phyloP scores from a whole-genome alignment of 2,329 filamentous ascomycete genomes.

The Neofusicoccum sp. region DNA sequence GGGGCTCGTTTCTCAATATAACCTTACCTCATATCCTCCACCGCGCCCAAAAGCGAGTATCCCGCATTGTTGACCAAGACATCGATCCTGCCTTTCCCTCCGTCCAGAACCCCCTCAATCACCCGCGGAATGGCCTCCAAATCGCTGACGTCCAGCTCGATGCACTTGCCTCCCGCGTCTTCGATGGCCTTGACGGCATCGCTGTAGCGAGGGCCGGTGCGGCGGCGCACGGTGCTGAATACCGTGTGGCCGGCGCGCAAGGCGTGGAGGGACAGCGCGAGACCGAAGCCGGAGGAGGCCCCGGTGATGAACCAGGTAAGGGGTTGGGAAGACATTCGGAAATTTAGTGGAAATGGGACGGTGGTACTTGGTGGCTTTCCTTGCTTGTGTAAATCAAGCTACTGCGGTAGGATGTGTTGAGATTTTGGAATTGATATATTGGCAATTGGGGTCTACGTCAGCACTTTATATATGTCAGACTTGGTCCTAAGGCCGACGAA shows the following conservation, averaged over 20 bases:
- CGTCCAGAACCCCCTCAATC: not conserved
- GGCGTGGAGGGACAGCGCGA: conserved; percentile 21
- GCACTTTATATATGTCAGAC: too few relatives aligned
- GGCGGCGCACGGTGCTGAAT: conserved; percentile 26
- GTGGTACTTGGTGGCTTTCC: too few relatives aligned
- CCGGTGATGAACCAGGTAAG: conserved; percentile 28
- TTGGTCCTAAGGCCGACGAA: too few relatives aligned
- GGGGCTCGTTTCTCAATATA: not conserved
- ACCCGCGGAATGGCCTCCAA: not conserved
- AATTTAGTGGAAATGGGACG: too few relatives aligned
- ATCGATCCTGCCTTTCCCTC: conserved; percentile 21
- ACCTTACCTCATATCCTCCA: conserved; percentile 21
- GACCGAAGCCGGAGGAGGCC: conserved; percentile 27
- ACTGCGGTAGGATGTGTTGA: too few relatives aligned
- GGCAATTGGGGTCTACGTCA: too few relatives aligned
- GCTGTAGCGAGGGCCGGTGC: not conserved
- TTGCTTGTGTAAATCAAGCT: too few relatives aligned
- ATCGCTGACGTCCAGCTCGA: conserved; percentile 21
- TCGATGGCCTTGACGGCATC: not conserved
- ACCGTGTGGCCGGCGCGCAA: conserved; percentile 24
- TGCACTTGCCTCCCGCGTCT: conserved; percentile 7
- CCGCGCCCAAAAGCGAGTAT: conserved; percentile 22
- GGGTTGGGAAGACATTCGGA: not conserved
- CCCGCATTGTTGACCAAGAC: conserved; percentile 30
- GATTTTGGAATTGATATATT: too few relatives aligned